A percentile compares a stretch with the other conserved stretches of the same genome.
These are phyloP conservation scores for Cercospora janseana DNA, from an alignment of 2,329 filamentous ascomycete species.

Conservation along the genomic window DNA sequence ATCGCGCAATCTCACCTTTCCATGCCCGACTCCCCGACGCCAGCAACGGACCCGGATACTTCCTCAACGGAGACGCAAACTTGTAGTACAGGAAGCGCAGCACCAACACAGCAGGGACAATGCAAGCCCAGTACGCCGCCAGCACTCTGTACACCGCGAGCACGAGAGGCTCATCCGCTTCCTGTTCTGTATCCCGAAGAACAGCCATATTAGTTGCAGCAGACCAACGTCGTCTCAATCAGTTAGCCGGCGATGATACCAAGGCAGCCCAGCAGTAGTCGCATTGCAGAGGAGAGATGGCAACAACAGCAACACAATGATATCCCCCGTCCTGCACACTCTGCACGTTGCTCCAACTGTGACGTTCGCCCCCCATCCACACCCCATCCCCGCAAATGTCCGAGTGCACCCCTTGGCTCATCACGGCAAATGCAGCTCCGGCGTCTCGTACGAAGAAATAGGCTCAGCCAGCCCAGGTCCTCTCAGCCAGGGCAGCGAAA, in stretches of 20 bases:
- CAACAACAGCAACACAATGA: not conserved
- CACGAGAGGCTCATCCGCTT: constrained; percentile 14
- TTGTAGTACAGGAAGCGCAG: constrained; percentile 34
- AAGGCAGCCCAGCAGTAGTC: not conserved
- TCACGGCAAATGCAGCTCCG: not conserved
- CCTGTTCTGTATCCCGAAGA: not conserved
- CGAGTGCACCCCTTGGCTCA: not conserved
- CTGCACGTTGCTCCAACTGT: not conserved
- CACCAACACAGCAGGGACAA: constrained; percentile 29
- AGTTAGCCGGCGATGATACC: not conserved
- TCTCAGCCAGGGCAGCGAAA: too few species aligned
- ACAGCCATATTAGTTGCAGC: not conserved
- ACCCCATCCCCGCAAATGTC: not conserved
- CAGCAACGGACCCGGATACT: constrained; percentile 33
- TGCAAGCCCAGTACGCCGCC: constrained; percentile 25
- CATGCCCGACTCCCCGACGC: constrained; percentile 35
- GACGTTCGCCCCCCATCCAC: not conserved
- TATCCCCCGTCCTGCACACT: not conserved
- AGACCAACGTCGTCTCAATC: not conserved
- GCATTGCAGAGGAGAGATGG: not conserved
- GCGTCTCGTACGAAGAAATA: constrained; percentile 3
- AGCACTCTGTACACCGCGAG: constrained; percentile 21
- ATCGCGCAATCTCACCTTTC: constrained; percentile 26
- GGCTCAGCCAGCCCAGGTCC: too few species aligned
- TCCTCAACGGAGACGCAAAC: constrained; percentile 32